Evolutionary conservation across 305 asterid genomes (phyloP).

Genomic region (Solanum chacoense): DNA sequence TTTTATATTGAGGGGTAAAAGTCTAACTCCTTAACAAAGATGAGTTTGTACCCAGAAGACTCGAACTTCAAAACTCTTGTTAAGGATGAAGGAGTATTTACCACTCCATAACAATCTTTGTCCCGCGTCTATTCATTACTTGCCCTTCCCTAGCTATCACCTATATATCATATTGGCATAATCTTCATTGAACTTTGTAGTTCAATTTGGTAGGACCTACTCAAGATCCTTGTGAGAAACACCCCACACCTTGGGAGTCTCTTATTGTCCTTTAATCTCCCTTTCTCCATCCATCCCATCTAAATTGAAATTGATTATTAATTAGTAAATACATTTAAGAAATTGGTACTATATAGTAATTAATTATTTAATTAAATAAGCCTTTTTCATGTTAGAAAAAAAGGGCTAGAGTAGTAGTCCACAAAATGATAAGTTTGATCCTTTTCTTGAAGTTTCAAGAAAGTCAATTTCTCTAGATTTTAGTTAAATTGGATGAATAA

Average conservation of each 20-base stretch:
- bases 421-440: not conserved
- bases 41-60: too few species aligned
- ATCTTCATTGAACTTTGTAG: not conserved
- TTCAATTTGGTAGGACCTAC: not conserved
- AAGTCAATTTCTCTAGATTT: not conserved
- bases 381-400: not conserved
- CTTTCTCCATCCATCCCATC: not conserved
- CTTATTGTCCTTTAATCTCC: not conserved
- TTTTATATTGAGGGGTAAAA: too few species aligned
- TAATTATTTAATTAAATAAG: not conserved
- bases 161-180: not conserved
- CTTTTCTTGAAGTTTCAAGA: not conserved
- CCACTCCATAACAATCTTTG: fast-evolving
- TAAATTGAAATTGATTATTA: too few species aligned
- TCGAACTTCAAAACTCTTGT: fast-evolving
- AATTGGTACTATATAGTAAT: not conserved
- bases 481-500: not conserved
- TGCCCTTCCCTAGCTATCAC: not conserved
- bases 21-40: too few species aligned
- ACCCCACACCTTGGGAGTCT: not conserved
- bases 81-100: fast-evolving
- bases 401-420: not conserved
- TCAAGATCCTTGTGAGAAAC: not conserved
- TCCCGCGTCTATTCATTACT: not conserved
- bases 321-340: not conserved